phyloP scores from a whole-genome alignment of 148 eudicot species.

The Vaccinium myrtillus region DNA sequence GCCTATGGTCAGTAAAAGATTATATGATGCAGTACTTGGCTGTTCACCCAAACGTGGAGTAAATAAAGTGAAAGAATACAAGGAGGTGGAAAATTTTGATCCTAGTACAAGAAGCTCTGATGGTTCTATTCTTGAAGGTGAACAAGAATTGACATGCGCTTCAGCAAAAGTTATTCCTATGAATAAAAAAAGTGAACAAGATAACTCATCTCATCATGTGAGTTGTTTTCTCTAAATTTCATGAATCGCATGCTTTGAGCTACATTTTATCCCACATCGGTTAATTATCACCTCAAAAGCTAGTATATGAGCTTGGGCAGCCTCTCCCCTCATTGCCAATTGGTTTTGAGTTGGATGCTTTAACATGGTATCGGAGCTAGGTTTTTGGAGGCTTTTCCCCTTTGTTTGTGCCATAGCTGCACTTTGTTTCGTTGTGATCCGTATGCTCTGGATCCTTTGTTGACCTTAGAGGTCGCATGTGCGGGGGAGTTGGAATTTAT shows the following conservation, averaged over 20 bases:
- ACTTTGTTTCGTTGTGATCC: too few relatives aligned
- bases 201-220: constrained; percentile 18
- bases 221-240: constrained; percentile 7
- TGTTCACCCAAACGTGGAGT: constrained; percentile 19
- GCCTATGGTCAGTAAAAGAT: constrained; percentile 41
- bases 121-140: constrained; percentile 20
- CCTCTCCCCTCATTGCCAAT: too few relatives aligned
- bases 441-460: too few relatives aligned
- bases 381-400: too few relatives aligned
- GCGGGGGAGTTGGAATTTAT: too few relatives aligned
- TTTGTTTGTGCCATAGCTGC: too few relatives aligned
- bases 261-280: neutral
- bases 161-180: constrained; percentile 13
- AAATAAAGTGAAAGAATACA: constrained; percentile 18
- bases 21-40: constrained; percentile 41
- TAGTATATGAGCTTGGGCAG: too few relatives aligned
- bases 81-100: constrained; percentile 22
- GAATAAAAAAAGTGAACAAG: constrained; percentile 17
- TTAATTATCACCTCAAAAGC: too few relatives aligned
- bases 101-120: constrained; percentile 22
- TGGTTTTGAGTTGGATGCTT: too few relatives aligned
- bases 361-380: too few relatives aligned
- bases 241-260: neutral
- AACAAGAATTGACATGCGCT: constrained; percentile 22
- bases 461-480: too few relatives aligned